A percentile compares a stretch with the other conserved stretches of the same genome.
Evolutionary conservation across 1,139 yeast genomes (phyloP).

Genomic region (Kluyveromyces sp.): DNA sequence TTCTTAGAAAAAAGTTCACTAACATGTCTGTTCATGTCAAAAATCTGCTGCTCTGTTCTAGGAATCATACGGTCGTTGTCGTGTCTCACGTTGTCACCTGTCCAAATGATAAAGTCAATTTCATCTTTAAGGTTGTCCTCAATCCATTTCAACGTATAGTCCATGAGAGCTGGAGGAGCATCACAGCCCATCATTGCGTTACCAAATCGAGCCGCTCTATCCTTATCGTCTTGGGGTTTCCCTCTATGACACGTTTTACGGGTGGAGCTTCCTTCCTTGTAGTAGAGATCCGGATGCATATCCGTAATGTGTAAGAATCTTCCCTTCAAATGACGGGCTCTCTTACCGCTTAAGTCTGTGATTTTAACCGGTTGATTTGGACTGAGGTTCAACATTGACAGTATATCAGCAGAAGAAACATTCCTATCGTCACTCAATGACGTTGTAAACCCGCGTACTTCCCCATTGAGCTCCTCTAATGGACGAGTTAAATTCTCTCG

Average conservation of each 20-base stretch:
- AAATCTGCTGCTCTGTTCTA: slow-evolving; percentile 61
- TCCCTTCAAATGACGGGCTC: slow-evolving; percentile 41
- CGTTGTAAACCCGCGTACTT: too few relatives aligned
- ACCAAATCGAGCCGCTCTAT: slow-evolving; percentile 56
- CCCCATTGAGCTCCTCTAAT: too few relatives aligned
- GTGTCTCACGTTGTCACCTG: slow-evolving; percentile 83
- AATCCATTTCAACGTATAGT: slow-evolving; percentile 63
- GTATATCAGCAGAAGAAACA: neutral
- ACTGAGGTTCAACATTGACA: slow-evolving; percentile 4
- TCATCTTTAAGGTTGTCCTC: slow-evolving; percentile 56
- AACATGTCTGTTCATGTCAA: slow-evolving; percentile 59
- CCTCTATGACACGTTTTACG: slow-evolving; percentile 55
- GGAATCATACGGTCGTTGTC: slow-evolving; percentile 72
- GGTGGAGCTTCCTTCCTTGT: slow-evolving; percentile 44
- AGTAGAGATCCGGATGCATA: slow-evolving; percentile 76
- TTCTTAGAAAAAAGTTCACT: slow-evolving; percentile 44
- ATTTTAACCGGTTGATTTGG: slow-evolving; percentile 4
- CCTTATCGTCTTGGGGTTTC: slow-evolving; percentile 19
- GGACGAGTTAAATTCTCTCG: too few relatives aligned
- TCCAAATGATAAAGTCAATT: slow-evolving; percentile 82
- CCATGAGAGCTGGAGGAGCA: slow-evolving; percentile 54
- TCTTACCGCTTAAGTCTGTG: slow-evolving; percentile 4
- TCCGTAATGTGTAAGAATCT: slow-evolving; percentile 80
- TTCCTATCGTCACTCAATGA: too few relatives aligned
- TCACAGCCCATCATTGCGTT: slow-evolving; percentile 69